phyloP scores from a whole-genome alignment of 768 basidiomycete species.

The Lyophyllum atratum region DNA sequence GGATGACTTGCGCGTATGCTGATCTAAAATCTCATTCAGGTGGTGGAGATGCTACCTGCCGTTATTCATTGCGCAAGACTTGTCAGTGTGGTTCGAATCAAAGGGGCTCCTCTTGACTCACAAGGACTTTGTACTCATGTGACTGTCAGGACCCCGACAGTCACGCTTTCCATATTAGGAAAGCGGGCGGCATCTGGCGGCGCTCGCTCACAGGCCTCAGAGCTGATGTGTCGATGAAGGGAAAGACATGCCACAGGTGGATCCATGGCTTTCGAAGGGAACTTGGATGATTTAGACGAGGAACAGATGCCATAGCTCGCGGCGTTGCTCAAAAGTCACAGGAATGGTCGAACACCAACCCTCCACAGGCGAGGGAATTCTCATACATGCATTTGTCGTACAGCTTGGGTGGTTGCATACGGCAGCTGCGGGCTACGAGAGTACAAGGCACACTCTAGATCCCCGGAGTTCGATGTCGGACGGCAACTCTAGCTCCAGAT shows the following conservation, averaged over 20 bases:
- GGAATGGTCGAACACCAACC: background rate
- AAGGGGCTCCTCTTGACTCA: background rate
- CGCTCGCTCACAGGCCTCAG: background rate
- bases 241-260: background rate
- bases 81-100: background rate
- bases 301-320: background rate
- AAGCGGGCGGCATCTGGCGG: background rate
- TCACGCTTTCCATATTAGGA: conserved; percentile 1
- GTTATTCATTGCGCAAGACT: background rate
- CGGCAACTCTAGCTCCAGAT: background rate
- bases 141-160: background rate
- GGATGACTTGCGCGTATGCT: background rate
- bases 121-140: background rate
- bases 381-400: background rate
- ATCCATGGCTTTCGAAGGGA: background rate
- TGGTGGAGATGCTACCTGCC: background rate
- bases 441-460: too few species aligned
- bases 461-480: background rate
- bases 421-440: background rate
- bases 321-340: background rate
- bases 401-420: background rate
- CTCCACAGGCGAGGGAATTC: background rate
- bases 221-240: background rate
- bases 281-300: background rate
- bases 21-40: background rate